phyloP scores from a whole-genome alignment of 2,329 filamentous ascomycete genomes.

The Byssochlamys sp. region DNA sequence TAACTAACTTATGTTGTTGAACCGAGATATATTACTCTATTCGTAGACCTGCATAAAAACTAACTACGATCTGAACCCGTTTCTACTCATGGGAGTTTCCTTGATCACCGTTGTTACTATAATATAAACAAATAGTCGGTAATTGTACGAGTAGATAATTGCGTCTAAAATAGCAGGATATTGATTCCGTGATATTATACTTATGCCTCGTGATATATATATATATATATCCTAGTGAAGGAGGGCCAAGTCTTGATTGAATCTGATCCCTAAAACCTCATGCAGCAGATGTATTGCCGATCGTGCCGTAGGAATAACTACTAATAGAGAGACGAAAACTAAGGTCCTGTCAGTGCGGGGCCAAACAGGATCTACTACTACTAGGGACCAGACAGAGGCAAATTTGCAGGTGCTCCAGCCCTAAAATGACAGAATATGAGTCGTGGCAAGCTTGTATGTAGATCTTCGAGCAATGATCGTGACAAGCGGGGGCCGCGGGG shows the following conservation, averaged over 20 bases:
- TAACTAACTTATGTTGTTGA: not conserved
- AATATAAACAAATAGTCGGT: too few species aligned
- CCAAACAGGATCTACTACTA: not conserved
- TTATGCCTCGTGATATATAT: constrained; percentile 6
- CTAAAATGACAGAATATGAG: not conserved
- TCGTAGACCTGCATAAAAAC: too few species aligned
- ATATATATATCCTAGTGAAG: too few species aligned
- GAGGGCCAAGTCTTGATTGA: not conserved
- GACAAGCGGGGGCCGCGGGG: not conserved
- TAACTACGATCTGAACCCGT: too few species aligned
- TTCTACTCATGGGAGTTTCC: too few species aligned
- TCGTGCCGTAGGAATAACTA: constrained; percentile 7
- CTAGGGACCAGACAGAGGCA: not conserved
- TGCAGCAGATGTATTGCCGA: constrained; percentile 4
- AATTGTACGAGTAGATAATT: too few species aligned
- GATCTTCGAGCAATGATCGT: not conserved
- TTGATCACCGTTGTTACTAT: too few species aligned
- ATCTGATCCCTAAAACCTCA: not conserved
- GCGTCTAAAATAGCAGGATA: constrained; percentile 1
- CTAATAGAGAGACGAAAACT: constrained; percentile 1
- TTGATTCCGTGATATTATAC: constrained; percentile 2
- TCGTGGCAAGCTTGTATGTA: not conserved
- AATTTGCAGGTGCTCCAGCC: too few species aligned
- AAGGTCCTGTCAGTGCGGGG: constrained; percentile 2
- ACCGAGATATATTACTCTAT: too few species aligned